A percentile compares a stretch with the other conserved stretches of the same genome.
phyloP scores from a whole-genome alignment of 345 rosid genomes.

The Arabis alpina region DNA sequence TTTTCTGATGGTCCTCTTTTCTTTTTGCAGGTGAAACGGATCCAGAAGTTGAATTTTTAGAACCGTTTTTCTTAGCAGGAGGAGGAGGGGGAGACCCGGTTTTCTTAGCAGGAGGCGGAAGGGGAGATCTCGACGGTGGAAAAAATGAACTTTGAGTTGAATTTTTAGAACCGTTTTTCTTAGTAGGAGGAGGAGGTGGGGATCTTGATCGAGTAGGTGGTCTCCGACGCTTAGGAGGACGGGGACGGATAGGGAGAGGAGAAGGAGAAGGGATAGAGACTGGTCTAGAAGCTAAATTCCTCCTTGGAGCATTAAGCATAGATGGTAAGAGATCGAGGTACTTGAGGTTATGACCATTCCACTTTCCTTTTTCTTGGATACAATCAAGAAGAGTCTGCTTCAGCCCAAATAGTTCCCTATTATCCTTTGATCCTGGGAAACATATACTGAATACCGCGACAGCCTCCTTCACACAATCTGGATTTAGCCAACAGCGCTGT shows the following conservation, averaged over 20 bases:
- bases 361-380: conserved; percentile 52
- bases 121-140: conserved; percentile 41
- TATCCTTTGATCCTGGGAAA: conserved; percentile 51
- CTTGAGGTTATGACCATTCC: conserved; percentile 46
- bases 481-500: conserved; percentile 61
- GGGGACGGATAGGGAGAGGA: conserved; percentile 42
- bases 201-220: conserved; percentile 41
- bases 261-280: conserved; percentile 42
- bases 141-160: conserved; percentile 34
- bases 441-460: conserved; percentile 52
- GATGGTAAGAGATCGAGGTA: conserved; percentile 44
- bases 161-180: conserved; percentile 33
- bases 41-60: conserved; percentile 42
- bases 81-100: conserved; percentile 38
- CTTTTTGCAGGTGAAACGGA: conserved; percentile 31
- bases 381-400: conserved; percentile 60
- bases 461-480: conserved; percentile 56
- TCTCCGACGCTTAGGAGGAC: conserved; percentile 32
- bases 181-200: conserved; percentile 42
- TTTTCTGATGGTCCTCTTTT: conserved; percentile 39
- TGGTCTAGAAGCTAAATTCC: conserved; percentile 47
- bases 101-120: conserved; percentile 41
- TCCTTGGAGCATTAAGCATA: conserved; percentile 44
- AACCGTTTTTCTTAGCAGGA: conserved; percentile 32
- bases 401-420: conserved; percentile 46